A percentile compares a stretch with the other conserved stretches of the same genome.
Conservation (phyloP, 1,139 yeast genomes). For the Suhomyces kunorum region DNA sequence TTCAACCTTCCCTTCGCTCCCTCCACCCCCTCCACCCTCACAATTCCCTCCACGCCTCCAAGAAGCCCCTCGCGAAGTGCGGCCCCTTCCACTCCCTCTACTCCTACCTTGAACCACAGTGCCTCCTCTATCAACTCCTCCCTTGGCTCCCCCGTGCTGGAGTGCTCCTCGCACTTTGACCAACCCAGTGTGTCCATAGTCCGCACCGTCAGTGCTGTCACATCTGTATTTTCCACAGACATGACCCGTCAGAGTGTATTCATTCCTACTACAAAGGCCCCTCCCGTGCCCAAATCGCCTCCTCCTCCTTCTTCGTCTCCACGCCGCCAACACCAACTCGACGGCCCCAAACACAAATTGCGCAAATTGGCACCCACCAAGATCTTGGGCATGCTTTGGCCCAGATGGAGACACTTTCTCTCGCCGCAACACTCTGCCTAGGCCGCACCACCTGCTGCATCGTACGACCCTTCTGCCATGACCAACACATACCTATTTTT, state of each 20-base stretch:
- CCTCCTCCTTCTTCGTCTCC: no score
- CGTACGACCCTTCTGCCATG: no score
- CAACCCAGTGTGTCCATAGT: neutral
- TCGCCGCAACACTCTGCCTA: no score
- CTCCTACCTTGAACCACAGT: no score
- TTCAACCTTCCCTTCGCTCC: neutral
- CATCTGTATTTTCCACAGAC: conserved; percentile 4
- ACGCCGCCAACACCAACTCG: no score
- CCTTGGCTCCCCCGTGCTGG: no score
- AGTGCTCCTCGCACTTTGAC: neutral
- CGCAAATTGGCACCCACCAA: no score
- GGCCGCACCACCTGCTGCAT: no score
- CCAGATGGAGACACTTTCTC: no score
- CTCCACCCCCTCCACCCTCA: neutral
- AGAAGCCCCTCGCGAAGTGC: neutral
- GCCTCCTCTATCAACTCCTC: neutral
- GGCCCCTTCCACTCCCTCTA: neutral
- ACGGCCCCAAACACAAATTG: neutral
- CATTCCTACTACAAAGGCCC: conserved; percentile 9
- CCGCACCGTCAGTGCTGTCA: neutral
- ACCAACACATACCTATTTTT: no score
- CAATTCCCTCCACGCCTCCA: neutral
- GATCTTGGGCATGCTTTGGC: no score
- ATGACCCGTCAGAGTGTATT: conserved; percentile 5
- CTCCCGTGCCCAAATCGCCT: conserved; percentile 1